Percentiles rank a stretch among this genome's conserved stretches.
Conservation (phyloP, 140 eudicot species). For the Bidens hawaiensis region DNA sequence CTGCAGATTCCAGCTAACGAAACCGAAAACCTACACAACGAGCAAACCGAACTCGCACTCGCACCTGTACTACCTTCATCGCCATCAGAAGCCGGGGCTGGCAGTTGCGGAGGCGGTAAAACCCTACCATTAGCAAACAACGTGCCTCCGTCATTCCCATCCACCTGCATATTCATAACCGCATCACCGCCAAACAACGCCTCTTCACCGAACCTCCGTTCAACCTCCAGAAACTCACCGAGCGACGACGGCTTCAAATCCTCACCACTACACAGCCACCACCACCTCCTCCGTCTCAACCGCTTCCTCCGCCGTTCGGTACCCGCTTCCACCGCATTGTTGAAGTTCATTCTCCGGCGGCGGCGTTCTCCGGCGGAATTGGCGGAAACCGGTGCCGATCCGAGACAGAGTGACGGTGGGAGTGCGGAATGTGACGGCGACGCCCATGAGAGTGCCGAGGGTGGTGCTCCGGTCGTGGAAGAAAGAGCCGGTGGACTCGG, state of each 20-base stretch:
- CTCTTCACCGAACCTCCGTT: slow-evolving; percentile 66
- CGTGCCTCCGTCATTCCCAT: slow-evolving; percentile 30
- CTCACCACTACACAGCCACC: slow-evolving; percentile 69
- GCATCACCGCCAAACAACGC: slow-evolving; percentile 40
- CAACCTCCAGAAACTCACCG: slow-evolving; percentile 79
- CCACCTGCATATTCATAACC: slow-evolving; percentile 23
- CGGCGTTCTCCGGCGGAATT: neutral
- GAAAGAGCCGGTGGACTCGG: slow-evolving; percentile 82
- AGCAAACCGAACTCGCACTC: slow-evolving; percentile 31
- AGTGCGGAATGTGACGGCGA: slow-evolving; percentile 37
- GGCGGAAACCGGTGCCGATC: slow-evolving; percentile 13
- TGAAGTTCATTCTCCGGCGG: slow-evolving; percentile 21
- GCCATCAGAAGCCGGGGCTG: slow-evolving; percentile 17
- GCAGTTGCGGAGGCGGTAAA: slow-evolving; percentile 47
- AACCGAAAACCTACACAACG: slow-evolving; percentile 56
- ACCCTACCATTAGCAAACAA: slow-evolving; percentile 88
- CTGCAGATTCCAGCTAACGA: slow-evolving; percentile 57
- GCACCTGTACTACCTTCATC: slow-evolving; percentile 35
- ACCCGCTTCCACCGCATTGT: slow-evolving; percentile 19
- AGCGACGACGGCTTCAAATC: slow-evolving; percentile 58
- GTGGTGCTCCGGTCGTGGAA: slow-evolving; percentile 81
- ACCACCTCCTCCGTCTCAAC: slow-evolving; percentile 55
- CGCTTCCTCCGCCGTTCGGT: slow-evolving; percentile 31
- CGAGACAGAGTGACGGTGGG: slow-evolving; percentile 18
- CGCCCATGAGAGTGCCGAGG: slow-evolving; percentile 80